Evolutionary conservation across 345 rosid species (phyloP).

Genomic region (Populus simonii): DNA sequence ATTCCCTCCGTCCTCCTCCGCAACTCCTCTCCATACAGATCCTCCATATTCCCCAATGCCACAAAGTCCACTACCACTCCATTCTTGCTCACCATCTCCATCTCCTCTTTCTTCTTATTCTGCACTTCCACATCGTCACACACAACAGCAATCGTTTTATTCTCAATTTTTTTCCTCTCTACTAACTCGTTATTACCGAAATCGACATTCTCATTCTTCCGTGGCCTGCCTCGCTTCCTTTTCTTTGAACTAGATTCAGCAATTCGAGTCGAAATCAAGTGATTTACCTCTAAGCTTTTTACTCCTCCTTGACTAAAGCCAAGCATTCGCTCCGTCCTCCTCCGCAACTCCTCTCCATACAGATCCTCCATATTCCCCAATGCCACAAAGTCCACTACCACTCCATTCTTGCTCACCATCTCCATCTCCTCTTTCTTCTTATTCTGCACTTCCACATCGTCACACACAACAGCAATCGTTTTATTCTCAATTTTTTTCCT

Average conservation of each 20-base stretch:
- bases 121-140: not conserved
- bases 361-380: conserved; percentile 41
- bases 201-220: conserved; percentile 8
- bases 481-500: not conserved
- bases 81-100: conserved; percentile 8
- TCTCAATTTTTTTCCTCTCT: conserved; percentile 4
- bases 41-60: conserved; percentile 34
- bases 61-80: conserved; percentile 31
- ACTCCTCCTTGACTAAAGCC: not conserved
- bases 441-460: not conserved
- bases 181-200: conserved; percentile 5
- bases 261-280: not conserved
- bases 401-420: conserved; percentile 17
- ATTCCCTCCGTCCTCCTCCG: conserved; percentile 52
- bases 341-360: conserved; percentile 53
- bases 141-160: not conserved
- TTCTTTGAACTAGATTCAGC: conserved; percentile 3
- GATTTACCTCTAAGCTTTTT: not conserved
- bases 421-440: not conserved
- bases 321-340: conserved; percentile 46
- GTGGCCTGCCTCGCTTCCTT: conserved; percentile 18
- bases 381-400: conserved; percentile 28
- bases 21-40: conserved; percentile 54
- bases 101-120: not conserved
- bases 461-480: not conserved